Base-by-base conservation (phyloP, 2,329 filamentous ascomycete genomes). In the Neonectria ditissima region DNA sequence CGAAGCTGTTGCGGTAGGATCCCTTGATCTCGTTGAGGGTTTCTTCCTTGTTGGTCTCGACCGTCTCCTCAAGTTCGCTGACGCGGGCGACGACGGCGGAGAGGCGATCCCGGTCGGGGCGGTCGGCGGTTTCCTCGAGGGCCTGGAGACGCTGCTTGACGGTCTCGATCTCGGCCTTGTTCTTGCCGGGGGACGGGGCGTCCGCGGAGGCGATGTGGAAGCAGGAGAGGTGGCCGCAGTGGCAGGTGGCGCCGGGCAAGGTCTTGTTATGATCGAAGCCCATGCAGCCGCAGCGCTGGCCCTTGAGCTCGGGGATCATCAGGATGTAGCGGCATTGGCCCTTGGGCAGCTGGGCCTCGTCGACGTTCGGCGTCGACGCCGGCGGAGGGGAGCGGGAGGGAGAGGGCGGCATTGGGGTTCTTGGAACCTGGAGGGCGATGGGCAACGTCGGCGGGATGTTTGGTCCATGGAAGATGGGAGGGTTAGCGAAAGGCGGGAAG, bases 251-350 rank as follows among this genome's bases (percentile, higher is more conserved):
- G 39, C 86, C 83, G 1, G 86, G 86, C 11, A 85, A 77, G n/a
- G 79, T 73, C 54, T 79, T 80, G 74, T 87, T 88, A 61, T 85
- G 81, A 5, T 82, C 82, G 74, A 89, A 89, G 63, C 82, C 80
- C 65, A 86, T 83, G 69, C 87, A 89, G 47, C 83, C 86, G 74
- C 87, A 89, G 45, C 87, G 84, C 62, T 86, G 81, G 55, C 86
- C 86, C 68, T 84, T 86, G 73, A 87, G 80, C 69, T 86, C 85
- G 6, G 86, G 84, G 59, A 84, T 80, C 28, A 86, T 79, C 30
- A 89, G 75, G 65, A 89, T 88, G 69, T 86, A 89, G 63, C 86
- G 84, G 68, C 87, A 89, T 69, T 87, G 84, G 32, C 87, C 87
- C 68, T 83, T 80, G 14, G 87, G 87, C 22, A 89, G 80, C 53